Conservation (phyloP, 2,329 filamentous ascomycete species). For the Metarhizium robertsii region DNA sequence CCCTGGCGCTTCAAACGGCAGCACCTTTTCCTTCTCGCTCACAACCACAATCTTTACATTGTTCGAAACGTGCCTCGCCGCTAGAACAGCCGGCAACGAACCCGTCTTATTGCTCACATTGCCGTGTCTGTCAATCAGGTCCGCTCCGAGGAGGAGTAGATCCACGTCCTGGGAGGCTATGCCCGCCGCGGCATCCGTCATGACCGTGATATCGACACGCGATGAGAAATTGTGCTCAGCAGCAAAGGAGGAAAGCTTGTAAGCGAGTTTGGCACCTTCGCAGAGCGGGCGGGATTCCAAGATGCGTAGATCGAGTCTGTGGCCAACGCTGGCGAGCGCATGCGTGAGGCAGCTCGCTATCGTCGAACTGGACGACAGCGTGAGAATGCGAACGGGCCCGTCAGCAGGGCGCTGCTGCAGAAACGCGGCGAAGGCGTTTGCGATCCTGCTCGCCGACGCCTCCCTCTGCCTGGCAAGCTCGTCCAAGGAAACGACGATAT, state of each 20-base stretch:
- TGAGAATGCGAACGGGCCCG: conserved; percentile 39
- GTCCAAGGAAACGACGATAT: conserved; percentile 12
- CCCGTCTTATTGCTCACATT: conserved; percentile 60
- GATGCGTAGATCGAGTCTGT: conserved; percentile 43
- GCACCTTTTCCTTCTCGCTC: conserved; percentile 52
- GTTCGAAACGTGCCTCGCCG: conserved; percentile 39
- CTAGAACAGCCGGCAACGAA: conserved; percentile 48
- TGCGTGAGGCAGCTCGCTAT: conserved; percentile 40
- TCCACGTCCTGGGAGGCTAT: conserved; percentile 42
- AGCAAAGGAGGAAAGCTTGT: conserved; percentile 27
- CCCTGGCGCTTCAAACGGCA: conserved; percentile 30
- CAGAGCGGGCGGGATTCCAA: conserved; percentile 59
- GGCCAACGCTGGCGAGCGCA: conserved; percentile 22
- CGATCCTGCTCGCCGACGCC: conserved; percentile 21
- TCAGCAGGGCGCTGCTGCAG: conserved; percentile 15
- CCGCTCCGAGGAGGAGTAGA: conserved; percentile 53
- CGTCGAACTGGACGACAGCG: conserved; percentile 54
- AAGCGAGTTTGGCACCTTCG: conserved; percentile 52
- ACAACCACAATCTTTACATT: conserved; percentile 42
- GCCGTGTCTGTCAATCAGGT: conserved; percentile 47
- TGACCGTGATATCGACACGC: conserved; percentile 32
- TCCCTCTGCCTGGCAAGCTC: conserved; percentile 12
- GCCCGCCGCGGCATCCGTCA: conserved; percentile 51
- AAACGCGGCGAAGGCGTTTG: conserved; percentile 23
- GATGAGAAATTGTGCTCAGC: conserved; percentile 23